Base-by-base conservation (phyloP, 805 yeast species). In the Kluyveromyces aestuarii region DNA sequence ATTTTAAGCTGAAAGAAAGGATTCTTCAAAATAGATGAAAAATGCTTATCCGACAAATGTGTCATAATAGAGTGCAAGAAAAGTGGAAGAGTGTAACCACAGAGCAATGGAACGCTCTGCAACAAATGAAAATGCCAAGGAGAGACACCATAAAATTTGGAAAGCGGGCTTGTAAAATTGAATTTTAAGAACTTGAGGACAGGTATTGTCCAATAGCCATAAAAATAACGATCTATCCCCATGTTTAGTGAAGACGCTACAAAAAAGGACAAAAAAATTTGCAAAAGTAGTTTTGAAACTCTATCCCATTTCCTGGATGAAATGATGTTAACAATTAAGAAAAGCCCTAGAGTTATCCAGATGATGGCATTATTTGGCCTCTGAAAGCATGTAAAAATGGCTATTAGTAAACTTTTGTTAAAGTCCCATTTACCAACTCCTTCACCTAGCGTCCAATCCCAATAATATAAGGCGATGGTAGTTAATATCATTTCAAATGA, bases 341-440 rank as follows among this genome's bases (percentile, higher is more conserved):
- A 56, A 0, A 62, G 37, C 0, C 93, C 96, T 19, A 86, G 64
- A 27, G 73, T 68, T 0, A 74, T 33, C 99, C 99, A 93, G 3
- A 89, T 67, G 1, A 90, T 57, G 0, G 74, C 84, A 62, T 87
- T 89, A 0, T 96, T 87, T 0, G 99, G 98, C 50, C 99, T 72
- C 8, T 88, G 76, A 0, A 88, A 67, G 55, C 90, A 84, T 19
- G 87, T 72, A 1, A 79, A 36, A 1, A 80, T 74, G 0, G 87
- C 93, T 33, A 82, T 60, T 0, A 64, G 42, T 44, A 85, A 64
- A 4, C 82, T 70, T 9, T 61, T 50, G 2, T 64, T 52, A 45
- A 70, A 66, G 2, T 52, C 47, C 2, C 19, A 21, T 35, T 57
- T 52, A 6, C 54, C 45, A 4, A 64, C 50, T 6, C 43, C 37